Conservation (phyloP, 495 filamentous ascomycete genomes). For the Pyrenopolyporus hunteri region DNA sequence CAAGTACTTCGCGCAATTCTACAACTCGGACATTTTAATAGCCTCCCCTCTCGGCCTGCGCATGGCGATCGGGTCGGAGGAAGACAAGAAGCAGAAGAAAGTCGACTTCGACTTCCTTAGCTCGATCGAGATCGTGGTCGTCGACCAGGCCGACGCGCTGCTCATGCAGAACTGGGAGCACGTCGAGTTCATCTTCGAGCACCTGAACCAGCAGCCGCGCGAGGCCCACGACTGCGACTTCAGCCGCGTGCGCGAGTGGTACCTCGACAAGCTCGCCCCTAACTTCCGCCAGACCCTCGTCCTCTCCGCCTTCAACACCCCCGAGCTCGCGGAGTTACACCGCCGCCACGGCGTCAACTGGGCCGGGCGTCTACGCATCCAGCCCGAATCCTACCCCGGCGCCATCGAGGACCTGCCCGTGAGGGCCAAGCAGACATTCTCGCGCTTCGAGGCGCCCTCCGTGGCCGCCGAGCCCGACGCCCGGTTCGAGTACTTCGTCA, state of each 20-base stretch:
- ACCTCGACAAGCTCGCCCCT: constrained; percentile 82
- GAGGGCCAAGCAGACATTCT: constrained; percentile 83
- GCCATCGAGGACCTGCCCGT: constrained; percentile 70
- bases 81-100: constrained; percentile 65
- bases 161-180: constrained; percentile 99
- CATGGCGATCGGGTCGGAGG: constrained; percentile 82
- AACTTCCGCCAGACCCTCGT: constrained; percentile 85
- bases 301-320: constrained; percentile 80
- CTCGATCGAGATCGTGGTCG: constrained; percentile 85
- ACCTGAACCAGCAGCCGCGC: constrained; percentile 88
- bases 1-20: constrained; percentile 94
- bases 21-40: constrained; percentile 93
- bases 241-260: constrained; percentile 87
- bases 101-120: constrained; percentile 89
- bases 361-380: constrained; percentile 74
- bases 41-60: constrained; percentile 87
- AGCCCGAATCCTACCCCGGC: constrained; percentile 64
- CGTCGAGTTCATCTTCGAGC: constrained; percentile 84
- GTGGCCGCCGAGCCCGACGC: constrained; percentile 79
- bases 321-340: constrained; percentile 83
- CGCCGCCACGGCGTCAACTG: constrained; percentile 79
- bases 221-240: constrained; percentile 95
- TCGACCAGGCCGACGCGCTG: constrained; percentile 92
- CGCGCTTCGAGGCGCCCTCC: constrained; percentile 75
- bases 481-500: constrained; percentile 90